These are phyloP conservation scores for Clathrospora elynae DNA, from an alignment of 2,329 filamentous ascomycete species.

Conservation along the genomic window DNA sequence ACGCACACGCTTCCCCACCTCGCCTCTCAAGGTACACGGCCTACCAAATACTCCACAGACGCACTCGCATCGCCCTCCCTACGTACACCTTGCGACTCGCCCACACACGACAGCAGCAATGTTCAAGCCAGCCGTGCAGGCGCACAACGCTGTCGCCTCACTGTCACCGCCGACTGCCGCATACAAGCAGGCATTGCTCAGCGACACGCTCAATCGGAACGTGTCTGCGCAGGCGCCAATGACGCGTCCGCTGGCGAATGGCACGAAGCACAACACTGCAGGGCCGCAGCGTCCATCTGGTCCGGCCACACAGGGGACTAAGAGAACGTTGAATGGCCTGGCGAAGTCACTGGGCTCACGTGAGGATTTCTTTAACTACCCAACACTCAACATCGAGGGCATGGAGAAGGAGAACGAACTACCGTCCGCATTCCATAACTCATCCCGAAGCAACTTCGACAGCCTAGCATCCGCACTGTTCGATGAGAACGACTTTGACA, in stretches of 20 bases:
- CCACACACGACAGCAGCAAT: slow-evolving; percentile 34
- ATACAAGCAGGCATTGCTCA: slow-evolving; percentile 39
- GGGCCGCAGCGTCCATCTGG: slow-evolving; percentile 16
- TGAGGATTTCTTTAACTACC: slow-evolving; percentile 41
- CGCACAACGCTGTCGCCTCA: slow-evolving; percentile 43
- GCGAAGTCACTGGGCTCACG: slow-evolving; percentile 51
- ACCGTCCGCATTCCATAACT: slow-evolving; percentile 19
- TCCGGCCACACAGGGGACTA: slow-evolving; percentile 43
- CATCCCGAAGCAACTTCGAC: slow-evolving; percentile 19
- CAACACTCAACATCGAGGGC: slow-evolving; percentile 31
- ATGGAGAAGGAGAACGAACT: slow-evolving; percentile 36
- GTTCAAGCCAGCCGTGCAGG: slow-evolving; percentile 51
- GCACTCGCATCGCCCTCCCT: slow-evolving; percentile 14
- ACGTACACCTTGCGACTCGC: slow-evolving; percentile 24
- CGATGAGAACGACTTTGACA: slow-evolving; percentile 83
- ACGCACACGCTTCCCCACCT: slow-evolving; percentile 23
- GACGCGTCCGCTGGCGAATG: slow-evolving; percentile 44
- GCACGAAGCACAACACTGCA: slow-evolving; percentile 34
- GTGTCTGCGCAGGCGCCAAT: slow-evolving; percentile 37
- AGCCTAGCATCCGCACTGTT: slow-evolving; percentile 53
- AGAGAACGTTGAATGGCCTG: slow-evolving; percentile 54
- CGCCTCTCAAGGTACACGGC: slow-evolving; percentile 7
- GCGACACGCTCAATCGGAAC: slow-evolving; percentile 50
- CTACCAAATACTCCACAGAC: not conserved
- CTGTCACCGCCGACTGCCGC: slow-evolving; percentile 30